phyloP scores from a whole-genome alignment of 2,329 filamentous ascomycete genomes.

The Lasiodiplodia theobromae region DNA sequence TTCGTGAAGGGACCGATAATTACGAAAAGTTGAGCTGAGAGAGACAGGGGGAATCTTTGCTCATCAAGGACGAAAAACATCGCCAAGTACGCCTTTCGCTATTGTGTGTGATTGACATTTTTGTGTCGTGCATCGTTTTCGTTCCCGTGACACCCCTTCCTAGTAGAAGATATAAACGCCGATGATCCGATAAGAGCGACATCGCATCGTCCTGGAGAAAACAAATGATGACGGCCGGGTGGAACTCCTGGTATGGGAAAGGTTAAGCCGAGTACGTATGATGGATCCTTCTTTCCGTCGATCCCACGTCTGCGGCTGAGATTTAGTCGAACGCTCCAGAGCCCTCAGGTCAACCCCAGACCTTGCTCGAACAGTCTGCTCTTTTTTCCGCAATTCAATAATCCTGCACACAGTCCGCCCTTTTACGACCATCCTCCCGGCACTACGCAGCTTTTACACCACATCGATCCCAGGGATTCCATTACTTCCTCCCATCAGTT shows the following conservation, averaged over 20 bases:
- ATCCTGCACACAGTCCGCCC: not conserved
- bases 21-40: constrained; percentile 8
- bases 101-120: constrained; percentile 2
- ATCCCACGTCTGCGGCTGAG: not conserved
- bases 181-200: not conserved
- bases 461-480: not conserved
- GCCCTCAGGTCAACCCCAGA: not conserved
- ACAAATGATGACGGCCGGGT: constrained; percentile 1
- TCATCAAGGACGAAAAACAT: constrained; percentile 11
- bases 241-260: constrained; percentile 6
- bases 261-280: not conserved
- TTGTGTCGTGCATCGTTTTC: constrained; percentile 8
- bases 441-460: not conserved
- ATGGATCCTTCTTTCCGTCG: not conserved
- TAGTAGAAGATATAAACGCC: constrained; percentile 11
- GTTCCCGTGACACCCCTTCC: not conserved
- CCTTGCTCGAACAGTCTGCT: not conserved
- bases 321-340: not conserved
- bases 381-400: not conserved
- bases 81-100: constrained; percentile 25
- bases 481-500: not conserved
- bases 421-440: not conserved
- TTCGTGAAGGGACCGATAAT: not conserved
- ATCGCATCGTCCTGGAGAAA: constrained; percentile 1
- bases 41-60: constrained; percentile 9